Percentiles rank a stretch among this genome's conserved stretches.
Evolutionary conservation across 768 basidiomycete genomes (phyloP).

Genomic region (Trametes maxima): DNA sequence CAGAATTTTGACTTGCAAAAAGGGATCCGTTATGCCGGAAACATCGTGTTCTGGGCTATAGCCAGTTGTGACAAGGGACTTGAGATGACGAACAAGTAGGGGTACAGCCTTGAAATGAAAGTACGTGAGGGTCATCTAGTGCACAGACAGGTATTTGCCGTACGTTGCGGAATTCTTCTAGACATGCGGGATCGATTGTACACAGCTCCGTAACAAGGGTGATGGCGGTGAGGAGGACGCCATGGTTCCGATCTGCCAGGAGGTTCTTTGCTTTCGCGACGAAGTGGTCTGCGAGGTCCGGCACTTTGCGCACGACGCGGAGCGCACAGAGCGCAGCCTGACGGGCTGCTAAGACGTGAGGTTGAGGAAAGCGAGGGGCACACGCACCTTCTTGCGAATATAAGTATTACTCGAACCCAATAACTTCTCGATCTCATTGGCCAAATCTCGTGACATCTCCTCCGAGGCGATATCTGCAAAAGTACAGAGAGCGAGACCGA

Average conservation of each 20-base stretch:
- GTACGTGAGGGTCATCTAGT: neutral
- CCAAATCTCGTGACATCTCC: slow-evolving; percentile 98
- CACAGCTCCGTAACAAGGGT: slow-evolving; percentile 97
- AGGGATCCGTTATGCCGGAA: slow-evolving; percentile 97
- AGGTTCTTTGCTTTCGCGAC: slow-evolving; percentile 84
- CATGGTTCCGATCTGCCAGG: slow-evolving; percentile 94
- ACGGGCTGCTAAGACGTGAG: neutral
- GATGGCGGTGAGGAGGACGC: slow-evolving; percentile 90
- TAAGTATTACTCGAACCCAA: slow-evolving; percentile 98
- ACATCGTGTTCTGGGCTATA: slow-evolving; percentile 99
- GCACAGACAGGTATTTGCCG: slow-evolving; percentile 25
- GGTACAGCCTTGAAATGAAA: slow-evolving; percentile 75
- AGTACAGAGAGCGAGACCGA: slow-evolving; percentile 94
- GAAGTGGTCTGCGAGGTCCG: slow-evolving; percentile 94
- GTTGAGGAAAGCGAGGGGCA: neutral
- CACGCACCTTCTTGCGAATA: slow-evolving; percentile 92
- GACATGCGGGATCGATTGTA: slow-evolving; percentile 66
- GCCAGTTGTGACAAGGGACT: slow-evolving; percentile 92
- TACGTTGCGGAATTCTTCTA: slow-evolving; percentile 91
- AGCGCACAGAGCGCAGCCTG: slow-evolving; percentile 96
- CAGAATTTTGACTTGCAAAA: slow-evolving; percentile 91
- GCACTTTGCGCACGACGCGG: slow-evolving; percentile 92
- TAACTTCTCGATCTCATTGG: slow-evolving; percentile 97
- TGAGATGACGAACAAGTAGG: slow-evolving; percentile 91
- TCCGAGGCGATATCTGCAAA: slow-evolving; percentile 99